phyloP scores from a whole-genome alignment of 1,139 yeast species.

The Geotrichum restrictum region DNA sequence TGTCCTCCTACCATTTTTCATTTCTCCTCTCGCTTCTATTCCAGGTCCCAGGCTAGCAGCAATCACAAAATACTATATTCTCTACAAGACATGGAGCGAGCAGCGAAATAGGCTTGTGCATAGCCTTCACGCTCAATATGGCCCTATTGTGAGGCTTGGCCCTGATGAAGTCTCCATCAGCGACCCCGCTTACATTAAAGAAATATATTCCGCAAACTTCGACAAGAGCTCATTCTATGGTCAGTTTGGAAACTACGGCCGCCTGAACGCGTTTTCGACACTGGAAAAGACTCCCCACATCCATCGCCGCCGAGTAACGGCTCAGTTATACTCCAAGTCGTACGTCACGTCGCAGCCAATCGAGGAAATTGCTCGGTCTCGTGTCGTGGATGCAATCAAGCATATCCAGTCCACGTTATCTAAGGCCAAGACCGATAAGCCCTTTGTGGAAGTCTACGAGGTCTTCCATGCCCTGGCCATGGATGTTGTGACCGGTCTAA shows the following conservation, averaged over 20 bases:
- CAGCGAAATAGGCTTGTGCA: constrained; percentile 52
- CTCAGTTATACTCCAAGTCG: constrained; percentile 32
- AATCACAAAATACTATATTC: constrained; percentile 46
- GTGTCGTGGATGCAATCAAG: constrained; percentile 32
- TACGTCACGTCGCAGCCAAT: constrained; percentile 33
- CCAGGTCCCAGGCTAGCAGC: constrained; percentile 64
- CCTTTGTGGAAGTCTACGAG: constrained; percentile 52
- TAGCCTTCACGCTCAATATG: constrained; percentile 52
- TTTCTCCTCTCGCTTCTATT: constrained; percentile 46
- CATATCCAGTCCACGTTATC: constrained; percentile 26
- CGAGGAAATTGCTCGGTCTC: constrained; percentile 36
- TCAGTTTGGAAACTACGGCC: constrained; percentile 58
- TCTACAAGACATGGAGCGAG: constrained; percentile 52
- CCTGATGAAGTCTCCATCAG: constrained; percentile 62
- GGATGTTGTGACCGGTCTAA: constrained; percentile 63
- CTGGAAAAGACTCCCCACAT: constrained; percentile 50
- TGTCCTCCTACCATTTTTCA: constrained; percentile 24
- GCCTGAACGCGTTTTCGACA: constrained; percentile 56
- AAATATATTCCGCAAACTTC: constrained; percentile 55
- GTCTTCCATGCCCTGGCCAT: constrained; percentile 67
- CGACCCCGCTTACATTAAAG: constrained; percentile 51
- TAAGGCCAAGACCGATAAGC: constrained; percentile 20
- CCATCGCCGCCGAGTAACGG: constrained; percentile 36
- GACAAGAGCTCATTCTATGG: constrained; percentile 61
- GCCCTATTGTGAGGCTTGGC: constrained; percentile 57